phyloP scores from a whole-genome alignment of 306 rosid genomes.

The Cucumis cinereus region DNA sequence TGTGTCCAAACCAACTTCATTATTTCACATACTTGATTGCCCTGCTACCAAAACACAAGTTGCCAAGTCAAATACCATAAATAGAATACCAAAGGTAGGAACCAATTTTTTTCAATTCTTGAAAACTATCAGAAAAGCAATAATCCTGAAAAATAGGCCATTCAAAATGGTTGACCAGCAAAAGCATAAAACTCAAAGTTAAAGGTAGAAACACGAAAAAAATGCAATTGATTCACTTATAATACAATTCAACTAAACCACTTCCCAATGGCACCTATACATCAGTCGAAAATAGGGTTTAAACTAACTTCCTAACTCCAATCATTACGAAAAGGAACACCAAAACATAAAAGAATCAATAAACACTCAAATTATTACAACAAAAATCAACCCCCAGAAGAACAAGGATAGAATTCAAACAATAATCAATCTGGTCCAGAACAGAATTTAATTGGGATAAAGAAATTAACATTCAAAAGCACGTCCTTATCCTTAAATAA shows the following conservation, averaged over 20 bases:
- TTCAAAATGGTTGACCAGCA: neutral
- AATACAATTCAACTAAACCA: neutral
- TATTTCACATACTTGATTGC: conserved; percentile 15
- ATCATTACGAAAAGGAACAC: neutral
- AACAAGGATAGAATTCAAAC: neutral
- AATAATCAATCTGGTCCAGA: neutral
- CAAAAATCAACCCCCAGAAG: neutral
- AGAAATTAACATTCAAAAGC: neutral
- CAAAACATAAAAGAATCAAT: neutral
- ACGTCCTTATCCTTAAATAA: too few relatives aligned
- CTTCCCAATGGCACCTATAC: neutral
- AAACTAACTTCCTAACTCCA: neutral
- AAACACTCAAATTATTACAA: neutral
- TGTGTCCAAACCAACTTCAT: conserved; percentile 17
- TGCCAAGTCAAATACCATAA: conserved; percentile 12
- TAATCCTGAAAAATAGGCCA: neutral
- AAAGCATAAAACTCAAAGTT: neutral
- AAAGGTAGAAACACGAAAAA: neutral
- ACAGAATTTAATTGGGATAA: neutral
- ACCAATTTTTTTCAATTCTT: neutral
- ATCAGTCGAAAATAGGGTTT: too few relatives aligned
- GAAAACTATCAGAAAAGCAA: neutral
- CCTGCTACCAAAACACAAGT: conserved; percentile 11
- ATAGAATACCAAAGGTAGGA: neutral
- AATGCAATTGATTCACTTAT: neutral